Percentiles rank a stretch among this genome's conserved stretches.
phyloP scores from a whole-genome alignment of 345 rosid species.

The Excoecaria cochinchinensis region DNA sequence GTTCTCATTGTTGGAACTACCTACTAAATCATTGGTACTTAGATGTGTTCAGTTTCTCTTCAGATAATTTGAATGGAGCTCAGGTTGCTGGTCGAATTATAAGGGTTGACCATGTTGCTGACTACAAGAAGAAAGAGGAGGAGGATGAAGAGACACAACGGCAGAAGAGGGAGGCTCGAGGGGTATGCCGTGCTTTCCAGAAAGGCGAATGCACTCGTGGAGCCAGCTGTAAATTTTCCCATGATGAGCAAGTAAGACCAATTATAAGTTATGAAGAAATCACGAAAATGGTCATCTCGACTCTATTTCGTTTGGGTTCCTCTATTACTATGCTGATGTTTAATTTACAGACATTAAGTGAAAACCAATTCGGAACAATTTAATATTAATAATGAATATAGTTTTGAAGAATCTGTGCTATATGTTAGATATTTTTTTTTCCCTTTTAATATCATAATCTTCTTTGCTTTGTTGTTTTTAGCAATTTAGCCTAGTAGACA shows the following conservation, averaged over 20 bases:
- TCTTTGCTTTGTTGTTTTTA: not conserved
- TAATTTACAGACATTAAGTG: not conserved
- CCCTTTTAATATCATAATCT: not conserved
- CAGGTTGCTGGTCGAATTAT: constrained; percentile 64
- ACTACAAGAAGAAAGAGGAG: constrained; percentile 76
- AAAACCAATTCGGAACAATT: not conserved
- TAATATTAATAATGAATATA: not conserved
- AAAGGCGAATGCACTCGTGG: constrained; percentile 90
- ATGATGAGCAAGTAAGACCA: constrained; percentile 68
- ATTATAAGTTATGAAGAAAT: not conserved
- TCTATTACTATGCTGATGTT: constrained; percentile 2
- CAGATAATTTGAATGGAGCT: constrained; percentile 89
- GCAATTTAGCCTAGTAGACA: not conserved
- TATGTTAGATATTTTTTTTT: not conserved
- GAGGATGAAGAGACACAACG: constrained; percentile 73
- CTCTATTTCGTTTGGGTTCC: not conserved
- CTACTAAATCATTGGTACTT: not conserved
- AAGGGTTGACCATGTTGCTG: constrained; percentile 69
- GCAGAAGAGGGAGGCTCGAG: constrained; percentile 82
- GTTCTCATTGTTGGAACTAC: not conserved
- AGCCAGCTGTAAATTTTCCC: constrained; percentile 84
- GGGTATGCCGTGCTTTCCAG: constrained; percentile 90
- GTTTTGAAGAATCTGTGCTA: not conserved
- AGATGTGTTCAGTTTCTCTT: constrained; percentile 11
- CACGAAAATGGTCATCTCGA: not conserved